Evolutionary conservation across 2,329 filamentous ascomycete species (phyloP).

Genomic region (Ophiocordyceps camponoti-floridani): DNA sequence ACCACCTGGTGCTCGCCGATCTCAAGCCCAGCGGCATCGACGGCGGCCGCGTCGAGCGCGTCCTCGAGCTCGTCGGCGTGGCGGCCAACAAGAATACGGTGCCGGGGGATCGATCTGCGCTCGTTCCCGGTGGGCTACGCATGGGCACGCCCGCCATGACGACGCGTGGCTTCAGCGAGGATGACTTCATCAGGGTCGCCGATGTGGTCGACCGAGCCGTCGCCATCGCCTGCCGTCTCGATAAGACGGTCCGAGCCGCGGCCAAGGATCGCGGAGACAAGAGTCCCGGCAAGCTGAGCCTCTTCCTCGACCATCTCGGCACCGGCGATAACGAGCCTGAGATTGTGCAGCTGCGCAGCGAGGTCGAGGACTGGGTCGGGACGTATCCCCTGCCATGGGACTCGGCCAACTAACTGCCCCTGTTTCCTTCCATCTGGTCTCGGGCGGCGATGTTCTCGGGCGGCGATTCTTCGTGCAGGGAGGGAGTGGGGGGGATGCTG

Average conservation of each 20-base stretch:
- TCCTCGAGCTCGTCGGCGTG: slow-evolving; percentile 82
- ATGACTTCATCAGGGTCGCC: slow-evolving; percentile 74
- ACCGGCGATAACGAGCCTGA: slow-evolving; percentile 50
- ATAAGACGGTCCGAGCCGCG: slow-evolving; percentile 53
- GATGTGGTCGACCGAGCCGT: slow-evolving; percentile 76
- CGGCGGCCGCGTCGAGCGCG: slow-evolving; percentile 73
- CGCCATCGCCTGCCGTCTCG: slow-evolving; percentile 56
- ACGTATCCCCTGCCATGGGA: slow-evolving; percentile 58
- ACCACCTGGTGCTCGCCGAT: slow-evolving; percentile 87
- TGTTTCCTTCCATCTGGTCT: background rate
- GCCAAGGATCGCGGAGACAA: slow-evolving; percentile 50
- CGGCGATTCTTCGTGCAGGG: background rate
- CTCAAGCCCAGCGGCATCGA: slow-evolving; percentile 80
- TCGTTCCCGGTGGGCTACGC: slow-evolving; percentile 82
- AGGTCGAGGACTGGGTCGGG: slow-evolving; percentile 64
- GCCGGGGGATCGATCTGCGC: slow-evolving; percentile 81
- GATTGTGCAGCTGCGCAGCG: slow-evolving; percentile 53
- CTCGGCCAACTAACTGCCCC: slow-evolving; percentile 10
- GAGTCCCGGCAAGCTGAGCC: slow-evolving; percentile 43
- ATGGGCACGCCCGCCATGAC: slow-evolving; percentile 98
- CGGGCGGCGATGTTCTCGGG: background rate
- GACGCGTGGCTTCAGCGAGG: slow-evolving; percentile 74
- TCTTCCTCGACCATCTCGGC: slow-evolving; percentile 50
- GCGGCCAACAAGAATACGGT: slow-evolving; percentile 99
- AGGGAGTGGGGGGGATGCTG: background rate